Percentiles rank a stretch among this genome's conserved stretches.
Conservation (phyloP, 202 grass and related monocot species). For the Musa balbisiana region DNA sequence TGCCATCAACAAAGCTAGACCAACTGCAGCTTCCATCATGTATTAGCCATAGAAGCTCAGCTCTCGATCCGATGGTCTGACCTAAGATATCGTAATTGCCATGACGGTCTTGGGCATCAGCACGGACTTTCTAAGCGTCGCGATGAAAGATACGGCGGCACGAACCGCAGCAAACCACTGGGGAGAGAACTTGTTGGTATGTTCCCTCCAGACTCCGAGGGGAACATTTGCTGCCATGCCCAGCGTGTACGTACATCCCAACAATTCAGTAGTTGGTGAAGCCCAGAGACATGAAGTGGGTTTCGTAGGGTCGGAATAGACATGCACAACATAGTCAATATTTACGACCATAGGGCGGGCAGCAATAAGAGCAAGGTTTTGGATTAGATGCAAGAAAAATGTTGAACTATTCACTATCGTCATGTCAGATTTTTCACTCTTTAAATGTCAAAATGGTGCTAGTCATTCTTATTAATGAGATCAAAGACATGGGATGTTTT, state of each 20-base stretch:
- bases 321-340: background rate
- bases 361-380: background rate
- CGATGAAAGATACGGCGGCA: conserved; percentile 82
- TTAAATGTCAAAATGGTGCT: background rate
- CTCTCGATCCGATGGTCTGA: conserved; percentile 90
- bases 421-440: background rate
- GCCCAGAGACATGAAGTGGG: background rate
- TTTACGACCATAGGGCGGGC: no score
- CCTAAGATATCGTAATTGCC: conserved; percentile 94
- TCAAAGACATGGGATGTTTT: background rate
- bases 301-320: background rate
- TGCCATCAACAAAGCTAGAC: no score
- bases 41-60: conserved; percentile 68
- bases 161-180: conserved; percentile 88
- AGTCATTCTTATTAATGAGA: background rate
- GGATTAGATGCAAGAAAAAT: background rate
- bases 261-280: background rate
- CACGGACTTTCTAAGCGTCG: conserved; percentile 86
- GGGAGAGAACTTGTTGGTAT: conserved; percentile 71
- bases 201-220: conserved; percentile 92
- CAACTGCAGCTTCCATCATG: no score
- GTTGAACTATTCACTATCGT: background rate
- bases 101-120: conserved; percentile 85
- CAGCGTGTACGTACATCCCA: conserved; percentile 19
- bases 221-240: conserved; percentile 89